These are phyloP conservation scores for Cladophialophora exuberans DNA, from an alignment of 2,329 filamentous ascomycete species.

Conservation along the genomic window DNA sequence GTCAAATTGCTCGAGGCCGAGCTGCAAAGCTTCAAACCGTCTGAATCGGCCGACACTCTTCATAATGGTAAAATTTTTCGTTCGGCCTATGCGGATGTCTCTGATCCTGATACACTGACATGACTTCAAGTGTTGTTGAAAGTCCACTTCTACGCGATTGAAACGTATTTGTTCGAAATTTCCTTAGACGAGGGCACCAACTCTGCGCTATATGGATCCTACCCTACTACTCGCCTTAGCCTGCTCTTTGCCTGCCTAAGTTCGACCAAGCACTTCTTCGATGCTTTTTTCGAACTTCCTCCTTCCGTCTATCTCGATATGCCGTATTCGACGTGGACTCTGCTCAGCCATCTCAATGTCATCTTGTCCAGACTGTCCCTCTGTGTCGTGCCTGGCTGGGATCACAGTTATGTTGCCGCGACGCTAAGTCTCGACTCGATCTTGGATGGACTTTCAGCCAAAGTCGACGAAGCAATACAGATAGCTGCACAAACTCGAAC, in stretches of 20 bases:
- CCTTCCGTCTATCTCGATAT: slow-evolving; percentile 49
- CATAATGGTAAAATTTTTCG: slow-evolving; percentile 1
- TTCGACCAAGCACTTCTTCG: slow-evolving; percentile 55
- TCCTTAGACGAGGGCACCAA: slow-evolving; percentile 43
- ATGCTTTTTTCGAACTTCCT: slow-evolving; percentile 53
- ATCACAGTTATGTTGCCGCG: slow-evolving; percentile 32
- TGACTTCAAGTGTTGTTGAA: slow-evolving; percentile 30
- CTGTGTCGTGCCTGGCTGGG: slow-evolving; percentile 34
- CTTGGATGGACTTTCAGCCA: slow-evolving; percentile 27
- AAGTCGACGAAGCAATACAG: slow-evolving; percentile 29
- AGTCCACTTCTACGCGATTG: slow-evolving; percentile 36
- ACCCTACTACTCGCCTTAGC: slow-evolving; percentile 50
- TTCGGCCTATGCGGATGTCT: too few relatives aligned
- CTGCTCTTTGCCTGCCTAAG: slow-evolving; percentile 55
- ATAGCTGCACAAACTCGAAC: not conserved
- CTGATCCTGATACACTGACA: not conserved
- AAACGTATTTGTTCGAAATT: slow-evolving; percentile 35
- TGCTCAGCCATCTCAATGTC: slow-evolving; percentile 52
- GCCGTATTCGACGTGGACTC: slow-evolving; percentile 50
- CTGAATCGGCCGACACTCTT: not conserved
- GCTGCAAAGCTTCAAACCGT: slow-evolving; percentile 39
- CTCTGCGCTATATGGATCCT: slow-evolving; percentile 41
- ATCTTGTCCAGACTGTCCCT: slow-evolving; percentile 36
- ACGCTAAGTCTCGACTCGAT: slow-evolving; percentile 32
- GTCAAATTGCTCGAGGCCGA: slow-evolving; percentile 51